Base-by-base conservation (phyloP, 106 monocot genomes). In the Hemerocallis citrina region DNA sequence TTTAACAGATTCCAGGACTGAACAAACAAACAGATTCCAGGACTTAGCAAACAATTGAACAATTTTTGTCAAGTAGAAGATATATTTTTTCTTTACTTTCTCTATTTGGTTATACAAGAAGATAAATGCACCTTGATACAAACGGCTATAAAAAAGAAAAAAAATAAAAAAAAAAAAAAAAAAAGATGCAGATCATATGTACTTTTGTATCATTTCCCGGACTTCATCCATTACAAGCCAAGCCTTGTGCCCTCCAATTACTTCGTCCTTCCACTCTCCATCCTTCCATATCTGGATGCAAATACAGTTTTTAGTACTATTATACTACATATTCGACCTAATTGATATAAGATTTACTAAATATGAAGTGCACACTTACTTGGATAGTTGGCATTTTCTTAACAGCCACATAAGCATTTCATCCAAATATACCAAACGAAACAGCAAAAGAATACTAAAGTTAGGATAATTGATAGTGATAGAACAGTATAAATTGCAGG, bases 331-430 rank as follows among this genome's bases (percentile, higher is more conserved):
- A 11, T 38, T 38, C 37, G 11, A 6, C 11, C 37, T 11, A 38
- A 38, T 11, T 38, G 37, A 11, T 33, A 55, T 8, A 25, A 22
- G 28, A 28, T 56, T 34, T 19, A 7, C 2, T 11, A 33, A 62
- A 38, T 6, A 11, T 28, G 23, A 28, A 54, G 29, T 10, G 5
- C 4, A 30, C 44, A 40, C 37, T 19, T 30, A 91, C 90, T 86
- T 96, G 90, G 59, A 96, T 96, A 6, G 95, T 91, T 47, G 95
- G 95, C 95, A 90, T 96, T 87, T 90, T 96, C 95, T 95, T 86
- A 75, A 50, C 24, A 23, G 63, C 37, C 25, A 71, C 30, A 38
- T 57, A 34, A 29, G n/a, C 1, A 59, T 59, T 19, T 59, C 39
- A 38, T 22, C 0, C 21, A 39, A n/a, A n/a, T n/a, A n/a, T 22